Evolutionary conservation across 345 rosid genomes (phyloP), one percentile per base, ranked within the genome.

Genomic region (Arabidopsis arenosa): DNA sequence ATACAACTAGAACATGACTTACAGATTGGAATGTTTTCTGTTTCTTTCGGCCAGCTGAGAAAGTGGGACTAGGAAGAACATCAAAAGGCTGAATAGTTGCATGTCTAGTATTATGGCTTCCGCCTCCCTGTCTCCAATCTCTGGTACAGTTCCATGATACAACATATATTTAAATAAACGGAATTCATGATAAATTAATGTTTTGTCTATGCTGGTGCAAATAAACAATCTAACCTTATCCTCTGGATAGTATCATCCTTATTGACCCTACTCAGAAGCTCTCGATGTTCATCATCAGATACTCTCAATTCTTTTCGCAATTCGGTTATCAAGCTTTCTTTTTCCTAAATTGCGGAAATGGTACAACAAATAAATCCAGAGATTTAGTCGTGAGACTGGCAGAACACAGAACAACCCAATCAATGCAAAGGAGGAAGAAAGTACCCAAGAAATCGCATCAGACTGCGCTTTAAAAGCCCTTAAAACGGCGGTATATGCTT

Each of bases 401-500:
- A 63, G 23, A 69, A 60, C 55, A 45, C 11, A 35, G 9, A 59
- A 36, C 45, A 61, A 54, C 53, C 40, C 9, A 58, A 51, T 41
- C 56, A 51, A 72, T 8, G 35, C 12, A 66, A 63, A 35, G 43
- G 72, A 13, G 69, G 53, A 75, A 68, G 61, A 45, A 43, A 67
- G 53, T 90, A 95, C 99, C 99, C 99, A 95, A 76, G 98, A 80
- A 76, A 95, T 88, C 63, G 97, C 98, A 88, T 95, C 99, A 43
- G 97, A 85, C 75, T 95, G 99, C 76, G 99, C 99, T 85, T 92
- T 95, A 78, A 95, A 95, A 68, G 98, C 98, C 75, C 98, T 89
- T 70, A 95, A 80, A 33, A 92, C 96, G 70, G 99, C 85, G 75
- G 90, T 81, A 78, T 95, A 95, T 58, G 99, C 99, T 80, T 95